A percentile compares a stretch with the other conserved stretches of the same genome.
Conservation (phyloP, 2,329 filamentous ascomycete genomes). For the Phialocephala sp. region DNA sequence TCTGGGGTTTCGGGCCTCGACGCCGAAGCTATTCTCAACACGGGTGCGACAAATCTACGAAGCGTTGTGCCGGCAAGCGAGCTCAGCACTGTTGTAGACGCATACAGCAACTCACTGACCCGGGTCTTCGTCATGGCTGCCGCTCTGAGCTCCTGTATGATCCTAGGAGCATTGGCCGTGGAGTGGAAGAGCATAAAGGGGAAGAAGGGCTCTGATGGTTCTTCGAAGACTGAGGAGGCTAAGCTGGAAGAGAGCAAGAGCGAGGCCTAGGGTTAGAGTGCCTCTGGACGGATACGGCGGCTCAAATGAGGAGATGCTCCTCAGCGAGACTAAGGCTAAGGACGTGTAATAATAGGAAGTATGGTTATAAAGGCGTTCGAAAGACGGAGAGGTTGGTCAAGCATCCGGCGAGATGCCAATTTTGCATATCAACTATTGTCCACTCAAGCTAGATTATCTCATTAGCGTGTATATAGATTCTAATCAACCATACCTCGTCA, state of each 20-base stretch:
- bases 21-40: conserved; percentile 49
- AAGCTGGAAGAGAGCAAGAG: conserved; percentile 15
- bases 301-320: too few species aligned
- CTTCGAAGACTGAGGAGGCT: conserved; percentile 33
- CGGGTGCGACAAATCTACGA: conserved; percentile 64
- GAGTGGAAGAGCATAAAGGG: conserved; percentile 63
- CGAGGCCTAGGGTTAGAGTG: too few species aligned
- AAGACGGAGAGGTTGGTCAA: too few species aligned
- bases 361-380: too few species aligned
- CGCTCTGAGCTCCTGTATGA: conserved; percentile 51
- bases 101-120: conserved; percentile 61
- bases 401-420: too few species aligned
- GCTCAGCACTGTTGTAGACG: conserved; percentile 57
- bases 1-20: conserved; percentile 36
- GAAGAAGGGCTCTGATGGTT: conserved; percentile 43
- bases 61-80: conserved; percentile 55
- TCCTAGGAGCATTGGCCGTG: conserved; percentile 54
- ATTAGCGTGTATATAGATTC: too few species aligned
- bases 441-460: too few species aligned
- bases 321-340: too few species aligned
- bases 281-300: too few species aligned
- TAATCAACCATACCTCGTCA: too few species aligned
- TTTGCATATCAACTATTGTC: too few species aligned
- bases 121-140: conserved; percentile 60
- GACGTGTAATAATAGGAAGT: too few species aligned